Base-by-base conservation (phyloP, 2,329 filamentous ascomycete species). In the Ceratocystis cacaofunesta region DNA sequence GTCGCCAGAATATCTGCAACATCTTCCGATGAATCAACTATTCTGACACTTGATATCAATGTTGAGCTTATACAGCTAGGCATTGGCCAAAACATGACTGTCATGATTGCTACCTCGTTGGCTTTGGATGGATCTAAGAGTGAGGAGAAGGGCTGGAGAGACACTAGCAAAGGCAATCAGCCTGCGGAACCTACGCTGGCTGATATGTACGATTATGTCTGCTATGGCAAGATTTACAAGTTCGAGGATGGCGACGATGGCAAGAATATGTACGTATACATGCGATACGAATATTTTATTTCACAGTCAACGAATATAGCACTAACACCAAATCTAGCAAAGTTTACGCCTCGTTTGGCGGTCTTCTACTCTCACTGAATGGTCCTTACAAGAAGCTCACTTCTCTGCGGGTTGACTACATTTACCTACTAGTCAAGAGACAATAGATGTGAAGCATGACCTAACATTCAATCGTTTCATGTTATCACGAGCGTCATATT, bases 321-420 rank as follows among this genome's bases (percentile, higher is more conserved):
- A 48, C 48, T 52, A 15, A 52, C 48, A 52, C 8, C 10, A 10
- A 10, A 2, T 52, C 62, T 64, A 97, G 92, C 74, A 95, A 96
- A 75, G 90, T 91, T 32, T 99, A 92, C 76, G 82, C 95, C 70
- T 96, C 91, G 1, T 99, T 96, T 72, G 94, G 94, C 61, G 94
- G 94, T 6, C 79, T 99, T 69, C 77, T 99, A 71, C 86, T 97
- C 77, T 90, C 88, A 71, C 82, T 99, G 65, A 89, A 96, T 72
- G 94, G 95, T 5, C 94, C 94, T 1, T 94, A 95, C 76, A 95
- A 94, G 81, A 96, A 96, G 79, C 84, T 99, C 69, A 95, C 89
- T 43, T 88, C 91, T 32, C 78, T 99, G 72, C 85, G 91, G 71
- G 92, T 96, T 72, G 94, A 99, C 75, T 87, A 96, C 73, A 85